phyloP scores from a whole-genome alignment of 495 filamentous ascomycete species.

The Achaetomiella virescens region DNA sequence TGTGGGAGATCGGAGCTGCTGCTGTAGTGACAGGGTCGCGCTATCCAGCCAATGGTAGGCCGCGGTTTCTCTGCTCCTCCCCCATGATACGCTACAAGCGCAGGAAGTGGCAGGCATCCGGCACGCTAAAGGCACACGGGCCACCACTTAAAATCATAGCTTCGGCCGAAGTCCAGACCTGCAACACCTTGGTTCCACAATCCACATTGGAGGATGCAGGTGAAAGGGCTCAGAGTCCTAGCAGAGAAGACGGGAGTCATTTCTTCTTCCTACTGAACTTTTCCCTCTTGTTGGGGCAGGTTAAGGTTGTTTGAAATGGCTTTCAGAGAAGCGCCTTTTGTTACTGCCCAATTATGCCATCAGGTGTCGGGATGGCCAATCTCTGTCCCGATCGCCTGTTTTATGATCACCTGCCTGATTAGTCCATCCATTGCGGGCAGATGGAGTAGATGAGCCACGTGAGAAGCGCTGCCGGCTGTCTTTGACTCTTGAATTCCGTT shows the following conservation, averaged over 20 bases:
- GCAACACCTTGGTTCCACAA: neutral
- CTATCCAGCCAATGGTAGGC: neutral
- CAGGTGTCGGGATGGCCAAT: neutral
- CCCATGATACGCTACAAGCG: neutral
- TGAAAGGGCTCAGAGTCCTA: too few relatives aligned
- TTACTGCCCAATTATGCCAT: constrained; percentile 9
- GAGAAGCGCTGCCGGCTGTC: too few relatives aligned
- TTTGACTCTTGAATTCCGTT: too few relatives aligned
- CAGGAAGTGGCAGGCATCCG: neutral
- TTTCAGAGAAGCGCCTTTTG: neutral
- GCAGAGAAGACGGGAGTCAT: too few relatives aligned
- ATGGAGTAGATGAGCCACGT: neutral
- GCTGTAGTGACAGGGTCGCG: neutral
- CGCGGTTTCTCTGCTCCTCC: neutral
- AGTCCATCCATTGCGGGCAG: neutral
- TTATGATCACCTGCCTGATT: neutral
- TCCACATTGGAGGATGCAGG: too few relatives aligned
- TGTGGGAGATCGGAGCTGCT: constrained; percentile 1
- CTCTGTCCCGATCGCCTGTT: neutral
- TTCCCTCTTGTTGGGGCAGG: too few relatives aligned
- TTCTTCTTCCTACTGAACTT: too few relatives aligned
- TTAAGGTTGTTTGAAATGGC: neutral
- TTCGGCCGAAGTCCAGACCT: neutral
- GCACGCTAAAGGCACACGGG: constrained; percentile 1
- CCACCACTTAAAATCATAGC: neutral